Percentiles rank a stretch among this genome's conserved stretches.
Evolutionary conservation across 2,329 filamentous ascomycete genomes (phyloP).

Genomic region (Penicillium sp.): DNA sequence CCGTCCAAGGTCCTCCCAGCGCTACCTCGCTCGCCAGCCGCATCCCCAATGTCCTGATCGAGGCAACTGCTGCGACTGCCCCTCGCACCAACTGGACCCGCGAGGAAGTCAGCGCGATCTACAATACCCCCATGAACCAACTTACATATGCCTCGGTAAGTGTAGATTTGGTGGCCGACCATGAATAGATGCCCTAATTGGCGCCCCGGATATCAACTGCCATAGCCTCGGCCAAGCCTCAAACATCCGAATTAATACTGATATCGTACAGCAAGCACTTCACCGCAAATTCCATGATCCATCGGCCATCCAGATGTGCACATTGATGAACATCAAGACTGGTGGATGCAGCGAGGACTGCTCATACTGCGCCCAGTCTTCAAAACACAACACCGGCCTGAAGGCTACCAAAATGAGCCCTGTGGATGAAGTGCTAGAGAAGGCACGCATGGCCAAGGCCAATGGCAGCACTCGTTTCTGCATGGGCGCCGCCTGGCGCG

Average conservation of each 20-base stretch:
- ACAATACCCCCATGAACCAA: slow-evolving; percentile 78
- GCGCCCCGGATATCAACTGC: background rate
- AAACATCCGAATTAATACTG: background rate
- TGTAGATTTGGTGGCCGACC: slow-evolving; percentile 9
- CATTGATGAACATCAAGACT: slow-evolving; percentile 95
- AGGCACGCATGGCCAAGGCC: slow-evolving; percentile 73
- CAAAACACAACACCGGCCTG: slow-evolving; percentile 74
- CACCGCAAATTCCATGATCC: slow-evolving; percentile 86
- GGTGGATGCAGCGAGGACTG: slow-evolving; percentile 91
- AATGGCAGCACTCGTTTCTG: slow-evolving; percentile 91
- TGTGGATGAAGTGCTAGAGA: slow-evolving; percentile 77
- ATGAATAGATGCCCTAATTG: background rate
- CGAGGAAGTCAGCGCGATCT: slow-evolving; percentile 78
- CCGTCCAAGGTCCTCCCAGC: slow-evolving; percentile 38
- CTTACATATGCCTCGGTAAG: slow-evolving; percentile 72
- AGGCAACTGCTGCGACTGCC: slow-evolving; percentile 36
- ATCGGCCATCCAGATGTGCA: slow-evolving; percentile 84
- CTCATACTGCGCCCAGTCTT: slow-evolving; percentile 88
- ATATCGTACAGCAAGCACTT: slow-evolving; percentile 48
- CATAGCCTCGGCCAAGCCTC: background rate
- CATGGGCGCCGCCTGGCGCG: slow-evolving; percentile 92
- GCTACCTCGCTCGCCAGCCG: slow-evolving; percentile 31
- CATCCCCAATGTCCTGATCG: slow-evolving; percentile 35
- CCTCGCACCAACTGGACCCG: slow-evolving; percentile 76
- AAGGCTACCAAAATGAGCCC: slow-evolving; percentile 76